Conservation (phyloP, 805 yeast genomes). For the Metschnikowia similis region DNA sequence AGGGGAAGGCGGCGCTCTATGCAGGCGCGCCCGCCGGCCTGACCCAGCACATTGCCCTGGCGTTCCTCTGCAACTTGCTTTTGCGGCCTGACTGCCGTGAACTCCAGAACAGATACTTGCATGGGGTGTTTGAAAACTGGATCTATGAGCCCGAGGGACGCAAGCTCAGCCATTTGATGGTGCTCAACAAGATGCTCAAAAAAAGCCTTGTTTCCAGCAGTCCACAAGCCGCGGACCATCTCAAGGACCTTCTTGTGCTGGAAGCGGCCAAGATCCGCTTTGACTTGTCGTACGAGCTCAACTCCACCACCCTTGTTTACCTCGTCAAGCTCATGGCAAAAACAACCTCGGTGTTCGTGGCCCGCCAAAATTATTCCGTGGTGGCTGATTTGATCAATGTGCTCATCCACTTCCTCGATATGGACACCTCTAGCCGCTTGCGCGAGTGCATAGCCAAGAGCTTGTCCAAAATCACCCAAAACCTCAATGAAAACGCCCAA, state of each 20-base stretch:
- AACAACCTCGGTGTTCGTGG: constrained; percentile 14
- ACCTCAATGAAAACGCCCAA: constrained; percentile 28
- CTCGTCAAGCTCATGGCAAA: constrained; percentile 36
- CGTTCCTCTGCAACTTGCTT: constrained; percentile 49
- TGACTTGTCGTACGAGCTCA: not conserved
- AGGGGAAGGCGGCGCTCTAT: constrained; percentile 29
- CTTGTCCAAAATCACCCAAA: constrained; percentile 44
- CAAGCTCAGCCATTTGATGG: constrained; percentile 38
- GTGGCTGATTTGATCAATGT: constrained; percentile 49
- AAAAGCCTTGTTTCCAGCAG: constrained; percentile 1
- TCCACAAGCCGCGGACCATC: constrained; percentile 6
- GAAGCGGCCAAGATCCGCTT: constrained; percentile 6
- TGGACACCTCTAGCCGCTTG: constrained; percentile 47
- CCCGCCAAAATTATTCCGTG: constrained; percentile 25
- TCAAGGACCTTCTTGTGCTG: constrained; percentile 1
- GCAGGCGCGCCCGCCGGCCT: constrained; percentile 40
- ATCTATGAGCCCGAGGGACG: not conserved
- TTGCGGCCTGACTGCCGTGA: constrained; percentile 44
- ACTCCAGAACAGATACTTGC: constrained; percentile 17
- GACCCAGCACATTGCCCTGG: constrained; percentile 53
- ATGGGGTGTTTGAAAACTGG: constrained; percentile 17
- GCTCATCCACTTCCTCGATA: constrained; percentile 30
- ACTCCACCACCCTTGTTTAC: constrained; percentile 22
- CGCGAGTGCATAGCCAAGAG: constrained; percentile 68
- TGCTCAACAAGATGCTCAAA: constrained; percentile 37